Conservation (phyloP, 2,329 filamentous ascomycete species). For the Elsinoe perseae region DNA sequence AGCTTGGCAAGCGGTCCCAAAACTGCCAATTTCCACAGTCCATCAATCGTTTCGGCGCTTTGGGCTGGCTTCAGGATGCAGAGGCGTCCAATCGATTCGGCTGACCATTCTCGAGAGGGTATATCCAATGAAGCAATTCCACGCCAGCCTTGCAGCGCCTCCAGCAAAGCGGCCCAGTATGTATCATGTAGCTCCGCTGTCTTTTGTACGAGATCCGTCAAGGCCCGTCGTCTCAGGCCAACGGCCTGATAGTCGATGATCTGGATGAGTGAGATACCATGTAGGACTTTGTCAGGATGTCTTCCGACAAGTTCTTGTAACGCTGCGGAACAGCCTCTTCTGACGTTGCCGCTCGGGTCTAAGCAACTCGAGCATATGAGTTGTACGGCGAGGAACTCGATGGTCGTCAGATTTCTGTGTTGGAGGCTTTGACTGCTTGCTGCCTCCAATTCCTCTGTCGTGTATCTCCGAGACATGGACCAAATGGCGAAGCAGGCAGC, state of each 20-base stretch:
- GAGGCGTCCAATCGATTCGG: slow-evolving; percentile 51
- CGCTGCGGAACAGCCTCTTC: slow-evolving; percentile 84
- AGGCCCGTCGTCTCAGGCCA: slow-evolving; percentile 74
- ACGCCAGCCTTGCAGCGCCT: slow-evolving; percentile 72
- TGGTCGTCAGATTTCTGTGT: slow-evolving; percentile 20
- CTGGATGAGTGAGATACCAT: slow-evolving; percentile 82
- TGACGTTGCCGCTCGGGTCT: slow-evolving; percentile 87
- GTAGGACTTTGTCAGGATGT: slow-evolving; percentile 73
- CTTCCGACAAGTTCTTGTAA: slow-evolving; percentile 89
- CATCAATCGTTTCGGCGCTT: neutral
- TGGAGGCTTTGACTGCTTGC: slow-evolving; percentile 38
- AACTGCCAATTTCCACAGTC: neutral
- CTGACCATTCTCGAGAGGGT: slow-evolving; percentile 63
- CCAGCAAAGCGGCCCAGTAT: slow-evolving; percentile 62
- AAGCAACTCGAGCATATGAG: slow-evolving; percentile 74
- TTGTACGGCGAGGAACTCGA: slow-evolving; percentile 69
- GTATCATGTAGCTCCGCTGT: slow-evolving; percentile 56
- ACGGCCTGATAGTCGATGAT: slow-evolving; percentile 89
- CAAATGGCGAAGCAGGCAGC: slow-evolving; percentile 95
- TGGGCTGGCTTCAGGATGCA: neutral
- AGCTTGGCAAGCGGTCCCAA: neutral
- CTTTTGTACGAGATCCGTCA: slow-evolving; percentile 64
- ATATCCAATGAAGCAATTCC: slow-evolving; percentile 76
- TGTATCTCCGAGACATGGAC: slow-evolving; percentile 82
- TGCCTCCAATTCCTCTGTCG: slow-evolving; percentile 63